A percentile compares a stretch with the other conserved stretches of the same genome.
phyloP scores from a whole-genome alignment of 257 asterid genomes.

The Lavandula angustifolia region DNA sequence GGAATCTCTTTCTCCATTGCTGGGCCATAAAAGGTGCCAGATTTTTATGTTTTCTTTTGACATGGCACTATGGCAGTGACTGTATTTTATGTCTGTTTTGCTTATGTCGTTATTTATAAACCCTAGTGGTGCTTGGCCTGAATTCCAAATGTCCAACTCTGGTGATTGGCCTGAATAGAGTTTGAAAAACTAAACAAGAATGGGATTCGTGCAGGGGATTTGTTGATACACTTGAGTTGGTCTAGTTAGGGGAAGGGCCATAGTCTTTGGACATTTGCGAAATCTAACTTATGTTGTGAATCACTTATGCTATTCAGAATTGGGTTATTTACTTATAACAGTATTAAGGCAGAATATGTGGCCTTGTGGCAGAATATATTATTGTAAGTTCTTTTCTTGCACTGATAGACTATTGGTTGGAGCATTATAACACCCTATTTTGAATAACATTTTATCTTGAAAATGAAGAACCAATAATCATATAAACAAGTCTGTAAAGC shows the following conservation, averaged over 20 bases:
- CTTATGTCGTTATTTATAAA: slow-evolving; percentile 4
- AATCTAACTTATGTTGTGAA: not conserved
- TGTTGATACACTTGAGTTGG: not conserved
- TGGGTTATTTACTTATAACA: not conserved
- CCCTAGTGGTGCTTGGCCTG: slow-evolving; percentile 8
- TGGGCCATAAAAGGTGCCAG: slow-evolving; percentile 23
- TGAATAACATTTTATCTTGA: no score
- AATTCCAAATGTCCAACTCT: not conserved
- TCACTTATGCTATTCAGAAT: not conserved
- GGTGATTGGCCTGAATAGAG: not conserved
- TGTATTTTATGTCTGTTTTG: not conserved
- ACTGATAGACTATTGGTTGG: no score
- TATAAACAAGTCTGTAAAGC: no score
- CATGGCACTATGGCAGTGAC: not conserved
- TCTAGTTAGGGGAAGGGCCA: not conserved
- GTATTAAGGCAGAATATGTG: not conserved
- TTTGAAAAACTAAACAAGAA: no score
- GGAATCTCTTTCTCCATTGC: not conserved
- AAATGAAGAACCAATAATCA: no score
- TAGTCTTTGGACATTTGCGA: not conserved
- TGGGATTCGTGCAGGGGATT: not conserved
- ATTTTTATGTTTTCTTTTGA: not conserved
- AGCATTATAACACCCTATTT: no score
- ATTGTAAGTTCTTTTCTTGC: not conserved
- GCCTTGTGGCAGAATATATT: no score